These are phyloP conservation scores for Diplodia sapinea DNA, from an alignment of 2,329 filamentous ascomycete species.

Conservation along the genomic window DNA sequence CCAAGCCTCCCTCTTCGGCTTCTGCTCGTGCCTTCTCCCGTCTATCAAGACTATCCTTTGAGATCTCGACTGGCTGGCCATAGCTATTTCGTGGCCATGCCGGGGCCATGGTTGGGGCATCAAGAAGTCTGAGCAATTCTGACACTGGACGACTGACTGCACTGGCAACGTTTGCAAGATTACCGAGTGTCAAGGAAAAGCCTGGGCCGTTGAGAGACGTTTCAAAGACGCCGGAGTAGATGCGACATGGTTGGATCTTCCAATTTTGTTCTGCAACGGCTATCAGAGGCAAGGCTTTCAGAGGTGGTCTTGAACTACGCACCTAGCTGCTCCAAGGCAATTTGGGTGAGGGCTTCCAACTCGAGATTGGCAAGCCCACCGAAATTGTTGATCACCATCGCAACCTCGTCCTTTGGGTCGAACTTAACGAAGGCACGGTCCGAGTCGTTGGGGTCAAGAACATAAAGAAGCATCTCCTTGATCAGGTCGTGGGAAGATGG, in stretches of 20 bases:
- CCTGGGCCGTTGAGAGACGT: constrained; percentile 74
- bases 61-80: constrained; percentile 37
- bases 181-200: constrained; percentile 65
- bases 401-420: constrained; percentile 52
- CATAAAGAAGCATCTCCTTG: constrained; percentile 55
- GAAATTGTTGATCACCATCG: constrained; percentile 58
- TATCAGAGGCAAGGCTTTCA: neutral
- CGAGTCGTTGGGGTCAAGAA: constrained; percentile 54
- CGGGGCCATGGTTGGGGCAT: constrained; percentile 58
- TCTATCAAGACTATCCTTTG: constrained; percentile 39
- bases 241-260: constrained; percentile 65
- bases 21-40: constrained; percentile 43
- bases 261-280: constrained; percentile 53
- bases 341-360: constrained; percentile 54
- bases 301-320: neutral
- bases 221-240: constrained; percentile 72
- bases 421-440: constrained; percentile 59
- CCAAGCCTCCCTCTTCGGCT: constrained; percentile 31
- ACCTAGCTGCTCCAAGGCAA: constrained; percentile 49
- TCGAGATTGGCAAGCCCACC: constrained; percentile 57
- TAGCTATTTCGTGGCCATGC: constrained; percentile 59
- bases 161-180: constrained; percentile 55
- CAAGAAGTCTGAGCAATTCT: constrained; percentile 56
- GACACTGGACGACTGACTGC: constrained; percentile 46
- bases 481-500: constrained; percentile 57